Conservation (phyloP, 1,284 basidiomycete species). For the Cutaneotrichosporon sp. region DNA sequence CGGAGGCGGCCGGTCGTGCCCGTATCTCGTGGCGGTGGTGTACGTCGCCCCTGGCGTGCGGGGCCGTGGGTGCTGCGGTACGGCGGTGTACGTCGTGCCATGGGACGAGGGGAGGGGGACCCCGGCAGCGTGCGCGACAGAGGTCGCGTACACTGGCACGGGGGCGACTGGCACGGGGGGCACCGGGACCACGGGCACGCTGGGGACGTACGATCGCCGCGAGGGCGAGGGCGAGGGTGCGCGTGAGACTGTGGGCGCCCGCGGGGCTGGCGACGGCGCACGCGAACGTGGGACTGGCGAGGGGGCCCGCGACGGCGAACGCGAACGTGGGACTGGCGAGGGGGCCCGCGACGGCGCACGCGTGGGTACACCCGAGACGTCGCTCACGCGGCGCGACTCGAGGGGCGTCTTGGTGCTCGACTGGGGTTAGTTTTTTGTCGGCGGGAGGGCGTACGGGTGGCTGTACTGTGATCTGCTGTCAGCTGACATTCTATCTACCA, state of each 20-base stretch:
- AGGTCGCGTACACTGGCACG: neutral
- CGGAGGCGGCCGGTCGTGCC: constrained; percentile 2
- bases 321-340: neutral
- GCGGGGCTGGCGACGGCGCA: neutral
- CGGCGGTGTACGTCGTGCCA: neutral
- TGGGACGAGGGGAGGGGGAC: neutral
- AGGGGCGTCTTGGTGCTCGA: neutral
- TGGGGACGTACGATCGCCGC: too few species aligned
- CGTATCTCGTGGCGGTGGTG: neutral
- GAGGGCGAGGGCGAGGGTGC: neutral
- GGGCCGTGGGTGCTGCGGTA: neutral
- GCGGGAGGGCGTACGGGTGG: constrained; percentile 16
- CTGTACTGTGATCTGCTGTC: constrained; percentile 26
- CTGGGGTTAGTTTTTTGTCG: neutral
- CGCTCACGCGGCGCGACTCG: too few species aligned
- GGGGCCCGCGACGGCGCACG: too few species aligned
- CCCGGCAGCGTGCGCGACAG: neutral
- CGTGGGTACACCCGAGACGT: neutral
- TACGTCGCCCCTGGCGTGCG: neutral
- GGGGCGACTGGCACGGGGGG: neutral
- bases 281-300: neutral
- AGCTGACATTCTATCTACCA: neutral
- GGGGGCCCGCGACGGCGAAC: too few species aligned
- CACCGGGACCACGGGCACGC: neutral
- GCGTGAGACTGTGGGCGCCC: neutral